These are phyloP conservation scores for Phytomonas sp. DNA, from an alignment of 208 protist species.

Conservation along the genomic window DNA sequence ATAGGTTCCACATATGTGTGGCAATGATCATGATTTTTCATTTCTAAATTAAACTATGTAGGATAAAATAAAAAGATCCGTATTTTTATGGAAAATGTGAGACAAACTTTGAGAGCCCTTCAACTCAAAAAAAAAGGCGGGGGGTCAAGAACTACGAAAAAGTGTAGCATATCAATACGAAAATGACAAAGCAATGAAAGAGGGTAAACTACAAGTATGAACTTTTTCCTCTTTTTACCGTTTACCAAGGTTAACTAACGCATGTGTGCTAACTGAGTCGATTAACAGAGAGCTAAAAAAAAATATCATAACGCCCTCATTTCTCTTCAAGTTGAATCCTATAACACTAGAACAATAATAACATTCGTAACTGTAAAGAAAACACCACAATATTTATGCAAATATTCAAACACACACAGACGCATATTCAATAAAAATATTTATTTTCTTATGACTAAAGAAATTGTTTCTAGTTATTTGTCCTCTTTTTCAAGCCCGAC, in stretches of 20 bases:
- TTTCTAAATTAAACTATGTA: not conserved
- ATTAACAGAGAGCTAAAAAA: not conserved
- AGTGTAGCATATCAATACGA: not conserved
- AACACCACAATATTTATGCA: not conserved
- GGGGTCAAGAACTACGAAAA: not conserved
- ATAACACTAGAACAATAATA: not conserved
- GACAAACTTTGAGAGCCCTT: not conserved
- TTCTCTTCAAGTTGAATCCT: not conserved
- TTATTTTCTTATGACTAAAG: not conserved
- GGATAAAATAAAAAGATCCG: conserved; percentile 10
- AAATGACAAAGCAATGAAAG: not conserved
- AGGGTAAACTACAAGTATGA: not conserved
- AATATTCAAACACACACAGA: not conserved
- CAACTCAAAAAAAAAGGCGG: not conserved
- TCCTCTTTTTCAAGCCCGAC: not conserved
- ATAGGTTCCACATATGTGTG: not conserved
- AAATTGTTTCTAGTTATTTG: conserved; percentile 3
- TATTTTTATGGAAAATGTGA: not conserved
- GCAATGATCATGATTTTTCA: not conserved
- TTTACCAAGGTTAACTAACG: not conserved
- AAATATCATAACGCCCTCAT: not conserved
- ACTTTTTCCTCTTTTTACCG: not conserved
- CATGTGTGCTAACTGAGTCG: not conserved
- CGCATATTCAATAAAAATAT: not conserved
- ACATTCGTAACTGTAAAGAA: not conserved